phyloP scores from a whole-genome alignment of 2,329 filamentous ascomycete genomes.

The Volutella citrinella region DNA sequence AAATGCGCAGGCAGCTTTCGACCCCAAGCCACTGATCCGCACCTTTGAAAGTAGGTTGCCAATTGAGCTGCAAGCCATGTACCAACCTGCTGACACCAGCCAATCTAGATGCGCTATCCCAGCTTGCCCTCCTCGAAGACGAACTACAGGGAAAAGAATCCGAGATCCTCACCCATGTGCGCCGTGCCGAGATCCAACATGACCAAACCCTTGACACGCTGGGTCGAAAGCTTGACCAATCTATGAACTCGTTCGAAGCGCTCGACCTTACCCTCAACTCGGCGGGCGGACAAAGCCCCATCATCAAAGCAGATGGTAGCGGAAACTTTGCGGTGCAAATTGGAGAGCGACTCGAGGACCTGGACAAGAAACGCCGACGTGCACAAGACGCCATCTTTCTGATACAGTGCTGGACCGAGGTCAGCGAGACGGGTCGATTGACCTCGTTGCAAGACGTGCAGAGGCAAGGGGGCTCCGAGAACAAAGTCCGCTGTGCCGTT shows the following conservation, averaged over 20 bases:
- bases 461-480: slow-evolving; percentile 79
- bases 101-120: slow-evolving; percentile 57
- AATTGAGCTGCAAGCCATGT: not conserved
- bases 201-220: slow-evolving; percentile 85
- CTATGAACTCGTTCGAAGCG: slow-evolving; percentile 87
- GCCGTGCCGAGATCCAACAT: slow-evolving; percentile 88
- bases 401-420: slow-evolving; percentile 95
- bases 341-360: slow-evolving; percentile 86
- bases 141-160: slow-evolving; percentile 89
- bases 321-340: slow-evolving; percentile 94
- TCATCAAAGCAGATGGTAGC: slow-evolving; percentile 50
- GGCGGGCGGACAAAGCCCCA: slow-evolving; percentile 37
- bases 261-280: slow-evolving; percentile 80
- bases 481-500: slow-evolving; percentile 89
- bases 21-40: slow-evolving; percentile 93
- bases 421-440: slow-evolving; percentile 84
- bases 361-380: slow-evolving; percentile 85
- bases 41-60: slow-evolving; percentile 72
- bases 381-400: slow-evolving; percentile 93
- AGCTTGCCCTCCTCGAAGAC: slow-evolving; percentile 69
- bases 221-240: slow-evolving; percentile 84
- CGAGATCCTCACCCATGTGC: slow-evolving; percentile 83
- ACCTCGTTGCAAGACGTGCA: slow-evolving; percentile 86
- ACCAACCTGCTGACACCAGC: slow-evolving; percentile 10
- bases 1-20: slow-evolving; percentile 65